phyloP scores from a whole-genome alignment of 2,329 filamentous ascomycete species.

The Polychaeton citri region DNA sequence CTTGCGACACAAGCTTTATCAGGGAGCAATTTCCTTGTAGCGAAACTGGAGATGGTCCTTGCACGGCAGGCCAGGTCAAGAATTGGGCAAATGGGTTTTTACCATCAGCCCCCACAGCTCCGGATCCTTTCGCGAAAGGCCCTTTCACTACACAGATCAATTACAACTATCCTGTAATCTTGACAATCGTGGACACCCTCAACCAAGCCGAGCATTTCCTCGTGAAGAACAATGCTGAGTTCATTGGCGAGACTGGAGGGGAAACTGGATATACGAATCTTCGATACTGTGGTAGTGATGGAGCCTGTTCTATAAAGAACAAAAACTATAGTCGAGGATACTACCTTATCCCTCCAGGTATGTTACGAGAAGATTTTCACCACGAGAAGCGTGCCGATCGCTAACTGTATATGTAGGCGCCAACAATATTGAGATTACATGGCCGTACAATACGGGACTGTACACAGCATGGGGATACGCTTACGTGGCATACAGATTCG shows the following conservation, averaged over 20 bases:
- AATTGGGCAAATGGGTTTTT: neutral
- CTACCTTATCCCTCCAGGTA: neutral
- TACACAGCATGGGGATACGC: neutral
- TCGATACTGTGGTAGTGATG: neutral
- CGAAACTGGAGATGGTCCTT: neutral
- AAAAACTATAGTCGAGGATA: neutral
- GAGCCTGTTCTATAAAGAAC: neutral
- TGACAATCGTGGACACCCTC: neutral
- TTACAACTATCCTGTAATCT: neutral
- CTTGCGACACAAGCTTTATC: neutral
- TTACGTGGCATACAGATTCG: neutral
- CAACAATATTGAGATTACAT: neutral
- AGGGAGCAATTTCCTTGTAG: neutral
- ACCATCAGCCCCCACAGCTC: neutral
- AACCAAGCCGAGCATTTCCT: neutral
- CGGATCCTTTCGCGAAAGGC: neutral
- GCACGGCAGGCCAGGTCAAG: neutral
- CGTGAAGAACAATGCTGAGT: neutral
- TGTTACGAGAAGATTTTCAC: neutral
- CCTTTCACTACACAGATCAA: neutral
- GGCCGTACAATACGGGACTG: neutral
- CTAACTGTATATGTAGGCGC: neutral
- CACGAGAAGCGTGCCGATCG: neutral
- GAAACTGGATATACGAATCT: neutral
- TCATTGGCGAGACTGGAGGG: neutral